A percentile compares a stretch with the other conserved stretches of the same genome.
Evolutionary conservation across 2,329 filamentous ascomycete genomes (phyloP).

Genomic region (Emericellopsis atlantica): DNA sequence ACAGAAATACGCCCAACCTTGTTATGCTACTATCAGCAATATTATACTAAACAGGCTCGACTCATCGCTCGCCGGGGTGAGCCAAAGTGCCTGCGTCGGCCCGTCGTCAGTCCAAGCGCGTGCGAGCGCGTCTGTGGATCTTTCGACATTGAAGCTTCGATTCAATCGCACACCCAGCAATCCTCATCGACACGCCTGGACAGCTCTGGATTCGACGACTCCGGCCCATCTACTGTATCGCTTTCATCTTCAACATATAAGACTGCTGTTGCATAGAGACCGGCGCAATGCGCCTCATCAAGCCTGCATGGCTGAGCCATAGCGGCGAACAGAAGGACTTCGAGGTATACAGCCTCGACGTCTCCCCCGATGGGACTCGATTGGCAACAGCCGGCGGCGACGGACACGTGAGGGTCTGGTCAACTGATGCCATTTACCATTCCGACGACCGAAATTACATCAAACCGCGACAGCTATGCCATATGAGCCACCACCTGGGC

Average conservation of each 20-base stretch:
- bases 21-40: too few relatives aligned
- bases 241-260: too few relatives aligned
- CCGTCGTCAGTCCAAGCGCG: background rate
- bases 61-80: too few relatives aligned
- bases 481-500: conserved; percentile 96
- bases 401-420: conserved; percentile 96
- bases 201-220: too few relatives aligned
- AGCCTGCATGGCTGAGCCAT: conserved; percentile 92
- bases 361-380: conserved; percentile 85
- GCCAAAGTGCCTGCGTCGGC: too few relatives aligned
- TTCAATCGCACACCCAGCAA: too few relatives aligned
- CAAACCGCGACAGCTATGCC: conserved; percentile 84
- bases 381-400: conserved; percentile 94
- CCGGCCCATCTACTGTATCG: too few relatives aligned
- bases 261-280: too few relatives aligned
- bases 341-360: conserved; percentile 96
- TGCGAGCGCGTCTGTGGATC: background rate
- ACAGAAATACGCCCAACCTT: too few relatives aligned
- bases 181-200: too few relatives aligned
- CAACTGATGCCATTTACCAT: conserved; percentile 83
- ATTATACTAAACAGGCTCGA: too few relatives aligned
- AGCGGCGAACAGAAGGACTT: conserved; percentile 97
- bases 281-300: conserved; percentile 69
- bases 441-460: conserved; percentile 58
- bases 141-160: too few relatives aligned